Conservation (phyloP, 306 rosid species). For the Citrullus mucosospermus region DNA sequence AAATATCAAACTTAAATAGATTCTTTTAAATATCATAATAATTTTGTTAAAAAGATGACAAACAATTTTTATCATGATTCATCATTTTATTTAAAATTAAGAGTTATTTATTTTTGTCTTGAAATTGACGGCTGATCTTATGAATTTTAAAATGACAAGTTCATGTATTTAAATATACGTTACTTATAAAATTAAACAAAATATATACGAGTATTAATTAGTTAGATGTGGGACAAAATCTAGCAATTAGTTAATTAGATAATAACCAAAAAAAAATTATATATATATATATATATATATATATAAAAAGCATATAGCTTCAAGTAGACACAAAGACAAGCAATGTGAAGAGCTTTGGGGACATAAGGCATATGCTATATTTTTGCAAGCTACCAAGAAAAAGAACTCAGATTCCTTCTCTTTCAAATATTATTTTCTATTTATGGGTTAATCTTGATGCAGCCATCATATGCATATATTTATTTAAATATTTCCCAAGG, state of each 20-base stretch:
- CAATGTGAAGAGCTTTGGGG: conserved; percentile 41
- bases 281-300: too few relatives aligned
- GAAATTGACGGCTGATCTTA: neutral
- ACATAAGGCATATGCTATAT: conserved; percentile 38
- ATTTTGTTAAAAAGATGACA: neutral
- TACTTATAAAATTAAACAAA: neutral
- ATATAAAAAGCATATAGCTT: neutral
- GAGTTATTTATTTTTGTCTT: neutral
- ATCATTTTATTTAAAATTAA: neutral
- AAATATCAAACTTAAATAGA: neutral
- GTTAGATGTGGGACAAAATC: conserved; percentile 33
- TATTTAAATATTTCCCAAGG: neutral
- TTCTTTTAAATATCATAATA: neutral
- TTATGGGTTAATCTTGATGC: conserved; percentile 23
- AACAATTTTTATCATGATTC: neutral
- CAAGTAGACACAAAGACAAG: conserved; percentile 20
- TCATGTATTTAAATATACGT: neutral
- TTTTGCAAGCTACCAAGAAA: conserved; percentile 34
- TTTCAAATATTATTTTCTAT: conserved; percentile 9
- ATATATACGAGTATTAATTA: neutral
- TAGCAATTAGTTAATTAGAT: conserved; percentile 3
- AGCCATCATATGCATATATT: conserved; percentile 9
- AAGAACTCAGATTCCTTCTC: conserved; percentile 38
- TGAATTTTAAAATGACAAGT: neutral
- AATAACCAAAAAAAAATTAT: neutral